phyloP scores from a whole-genome alignment of 257 asterid genomes.

The Nicotiana undulata region DNA sequence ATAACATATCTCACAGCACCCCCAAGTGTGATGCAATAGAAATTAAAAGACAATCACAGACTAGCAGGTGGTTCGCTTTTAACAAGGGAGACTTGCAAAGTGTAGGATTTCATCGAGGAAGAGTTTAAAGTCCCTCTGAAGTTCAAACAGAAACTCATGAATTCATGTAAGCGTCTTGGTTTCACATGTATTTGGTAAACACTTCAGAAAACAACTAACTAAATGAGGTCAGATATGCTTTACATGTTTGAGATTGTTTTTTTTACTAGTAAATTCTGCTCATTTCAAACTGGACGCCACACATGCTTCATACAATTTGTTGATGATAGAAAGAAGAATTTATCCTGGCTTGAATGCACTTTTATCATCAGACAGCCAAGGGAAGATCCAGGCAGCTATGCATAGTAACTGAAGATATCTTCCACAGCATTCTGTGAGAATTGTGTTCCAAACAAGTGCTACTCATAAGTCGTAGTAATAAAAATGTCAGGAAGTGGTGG shows the following conservation, averaged over 20 bases:
- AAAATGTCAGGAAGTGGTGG: background rate
- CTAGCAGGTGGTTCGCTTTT: background rate
- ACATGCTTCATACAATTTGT: background rate
- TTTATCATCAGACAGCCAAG: background rate
- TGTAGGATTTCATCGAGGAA: background rate
- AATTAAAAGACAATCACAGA: background rate
- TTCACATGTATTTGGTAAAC: background rate
- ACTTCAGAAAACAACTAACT: background rate
- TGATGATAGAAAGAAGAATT: background rate
- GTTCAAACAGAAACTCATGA: background rate
- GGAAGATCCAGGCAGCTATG: background rate
- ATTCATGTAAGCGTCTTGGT: background rate
- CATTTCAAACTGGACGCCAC: background rate
- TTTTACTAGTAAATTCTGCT: background rate
- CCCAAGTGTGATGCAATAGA: background rate
- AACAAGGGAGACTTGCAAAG: background rate
- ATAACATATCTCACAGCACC: background rate
- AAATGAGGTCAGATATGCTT: background rate
- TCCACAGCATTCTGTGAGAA: background rate
- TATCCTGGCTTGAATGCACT: background rate
- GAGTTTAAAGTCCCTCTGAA: background rate
- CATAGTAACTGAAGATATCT: background rate
- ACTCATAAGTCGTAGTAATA: background rate
- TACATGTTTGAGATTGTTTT: background rate
- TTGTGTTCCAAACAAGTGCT: background rate